These are phyloP conservation scores for Mycena filopes DNA, from an alignment of 768 basidiomycete genomes.

Conservation along the genomic window DNA sequence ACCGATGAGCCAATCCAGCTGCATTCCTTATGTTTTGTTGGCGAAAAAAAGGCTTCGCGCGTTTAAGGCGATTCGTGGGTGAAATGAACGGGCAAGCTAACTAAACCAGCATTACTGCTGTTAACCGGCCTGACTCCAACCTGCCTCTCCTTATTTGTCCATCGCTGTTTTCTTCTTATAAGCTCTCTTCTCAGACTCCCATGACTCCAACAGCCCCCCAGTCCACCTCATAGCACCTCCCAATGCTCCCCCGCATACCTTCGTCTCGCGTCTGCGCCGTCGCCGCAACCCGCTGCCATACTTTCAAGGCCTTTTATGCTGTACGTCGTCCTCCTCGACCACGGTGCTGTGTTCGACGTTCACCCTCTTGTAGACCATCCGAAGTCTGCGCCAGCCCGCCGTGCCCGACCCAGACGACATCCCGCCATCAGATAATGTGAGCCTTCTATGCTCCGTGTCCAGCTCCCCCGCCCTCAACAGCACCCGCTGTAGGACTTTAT, in stretches of 20 bases:
- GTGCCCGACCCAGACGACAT: slow-evolving; percentile 48
- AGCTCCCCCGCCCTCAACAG: background rate
- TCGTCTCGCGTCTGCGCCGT: slow-evolving; percentile 46
- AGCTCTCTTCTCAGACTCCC: no score
- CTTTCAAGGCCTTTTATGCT: slow-evolving; percentile 65
- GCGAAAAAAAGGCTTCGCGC: background rate
- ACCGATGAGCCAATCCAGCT: slow-evolving; percentile 11
- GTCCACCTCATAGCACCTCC: slow-evolving; percentile 31
- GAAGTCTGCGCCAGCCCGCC: slow-evolving; percentile 48
- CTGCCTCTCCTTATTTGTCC: no score
- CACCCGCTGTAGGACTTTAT: slow-evolving; percentile 87
- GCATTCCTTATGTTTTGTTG: background rate
- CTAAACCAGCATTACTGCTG: no score
- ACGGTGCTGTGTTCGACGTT: slow-evolving; percentile 16
- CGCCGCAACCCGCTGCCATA: slow-evolving; percentile 48
- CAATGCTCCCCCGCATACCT: slow-evolving; percentile 53
- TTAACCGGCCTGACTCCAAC: background rate
- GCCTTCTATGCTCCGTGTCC: slow-evolving; percentile 28
- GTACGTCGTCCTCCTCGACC: slow-evolving; percentile 47
- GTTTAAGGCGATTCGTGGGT: background rate
- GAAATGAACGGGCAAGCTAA: slow-evolving; percentile 10
- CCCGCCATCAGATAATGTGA: slow-evolving; percentile 62
- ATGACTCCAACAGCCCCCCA: no score
- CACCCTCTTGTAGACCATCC: slow-evolving; percentile 52
- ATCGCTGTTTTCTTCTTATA: no score